These are phyloP conservation scores for Lichtheimia corymbifera DNA, from an alignment of 371 early-diverging fungal species.

Conservation along the genomic window DNA sequence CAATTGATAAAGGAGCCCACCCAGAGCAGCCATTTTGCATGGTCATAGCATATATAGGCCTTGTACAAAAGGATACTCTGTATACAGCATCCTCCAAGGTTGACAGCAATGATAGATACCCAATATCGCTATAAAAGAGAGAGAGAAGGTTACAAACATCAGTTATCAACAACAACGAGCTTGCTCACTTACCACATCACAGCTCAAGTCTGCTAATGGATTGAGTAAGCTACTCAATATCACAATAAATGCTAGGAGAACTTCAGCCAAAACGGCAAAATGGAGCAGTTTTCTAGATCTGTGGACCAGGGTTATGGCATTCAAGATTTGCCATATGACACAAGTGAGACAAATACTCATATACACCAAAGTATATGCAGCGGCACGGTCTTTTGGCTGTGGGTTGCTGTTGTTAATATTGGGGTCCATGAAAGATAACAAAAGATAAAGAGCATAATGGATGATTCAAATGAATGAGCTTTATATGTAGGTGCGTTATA, in stretches of 20 bases:
- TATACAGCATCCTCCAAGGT: slow-evolving; percentile 42
- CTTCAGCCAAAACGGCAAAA: slow-evolving; percentile 31
- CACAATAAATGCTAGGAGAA: slow-evolving; percentile 27
- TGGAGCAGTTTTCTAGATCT: slow-evolving; percentile 33
- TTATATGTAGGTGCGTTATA: too few species aligned
- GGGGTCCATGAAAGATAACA: too few species aligned
- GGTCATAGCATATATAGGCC: slow-evolving; percentile 46
- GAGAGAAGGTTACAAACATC: neutral
- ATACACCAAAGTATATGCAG: slow-evolving; percentile 33
- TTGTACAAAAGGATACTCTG: slow-evolving; percentile 49
- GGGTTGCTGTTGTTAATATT: neutral
- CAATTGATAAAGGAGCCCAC: slow-evolving; percentile 38
- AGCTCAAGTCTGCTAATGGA: slow-evolving; percentile 28
- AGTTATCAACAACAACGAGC: neutral
- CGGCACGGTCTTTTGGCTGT: neutral
- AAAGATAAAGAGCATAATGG: neutral
- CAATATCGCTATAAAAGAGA: slow-evolving; percentile 41
- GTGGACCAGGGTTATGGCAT: slow-evolving; percentile 21
- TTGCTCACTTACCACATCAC: slow-evolving; percentile 25
- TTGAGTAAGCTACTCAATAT: slow-evolving; percentile 38
- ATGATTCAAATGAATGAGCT: neutral
- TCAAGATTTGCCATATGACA: slow-evolving; percentile 36
- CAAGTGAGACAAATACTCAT: slow-evolving; percentile 41
- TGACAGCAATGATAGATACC: slow-evolving; percentile 46
- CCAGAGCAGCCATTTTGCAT: slow-evolving; percentile 29